Evolutionary conservation across 345 rosid species (phyloP), one percentile per base, ranked within the genome.

Genomic region (Salix udensis): DNA sequence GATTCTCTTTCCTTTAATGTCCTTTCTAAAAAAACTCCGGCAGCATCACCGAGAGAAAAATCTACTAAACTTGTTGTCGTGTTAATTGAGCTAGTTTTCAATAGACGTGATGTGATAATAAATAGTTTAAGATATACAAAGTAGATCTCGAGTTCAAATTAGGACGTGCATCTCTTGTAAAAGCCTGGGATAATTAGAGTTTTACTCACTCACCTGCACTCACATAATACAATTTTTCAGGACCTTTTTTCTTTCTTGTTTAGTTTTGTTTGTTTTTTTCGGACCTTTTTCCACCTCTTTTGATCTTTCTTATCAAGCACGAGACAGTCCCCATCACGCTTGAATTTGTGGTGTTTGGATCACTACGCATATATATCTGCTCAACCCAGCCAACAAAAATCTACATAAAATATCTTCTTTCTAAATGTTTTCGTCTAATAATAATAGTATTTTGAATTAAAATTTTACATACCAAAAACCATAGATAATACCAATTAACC

Each of bases 111-210:
- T 3, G 0, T 30, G 31, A 30, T 30, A 30, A 30, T 30, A 30
- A 30, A 30, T 30, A 0, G 0, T 0, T 30, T 30, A 30, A 30
- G 0, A 30, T 30, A 30, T 30, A 30, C 31, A 2, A 1, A 30
- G 31, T 2, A 30, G 3, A 2, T 30, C 0, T 30, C 0, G 3
- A 30, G 3, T 30, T 30, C 31, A 1, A 30, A 2, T 30, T 2
- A 30, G 3, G 0, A 30, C 2, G 0, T 30, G 3, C 0, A 2
- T 30, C 0, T 30, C 0, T 30, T 30, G 0, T 30, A 30, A 30
- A 2, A 30, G 1, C 2, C 0, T 30, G 3, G 0, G 0, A 30
- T 2, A 30, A 30, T 30, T 0, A 30, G 3, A 0, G 0, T 30
- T 30, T 30, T 30, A 30, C 3, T 30, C 31, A 2, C 2, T 9